Percentiles rank a stretch among this genome's conserved stretches.
Conservation (phyloP, 1,139 yeast species). For the Lipomyces yarrowii region DNA sequence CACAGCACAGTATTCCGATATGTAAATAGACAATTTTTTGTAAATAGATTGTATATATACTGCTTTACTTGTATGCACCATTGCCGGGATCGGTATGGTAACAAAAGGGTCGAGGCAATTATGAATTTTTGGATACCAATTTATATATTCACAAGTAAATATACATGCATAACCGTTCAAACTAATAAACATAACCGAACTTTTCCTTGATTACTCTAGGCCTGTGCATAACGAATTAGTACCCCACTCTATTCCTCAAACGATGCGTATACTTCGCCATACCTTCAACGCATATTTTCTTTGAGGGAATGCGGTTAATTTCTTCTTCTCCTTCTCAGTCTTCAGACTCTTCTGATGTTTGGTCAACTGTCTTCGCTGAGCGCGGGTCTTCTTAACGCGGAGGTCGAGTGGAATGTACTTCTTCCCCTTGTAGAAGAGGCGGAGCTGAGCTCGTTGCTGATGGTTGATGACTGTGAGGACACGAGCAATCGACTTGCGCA, state of each 20-base stretch:
- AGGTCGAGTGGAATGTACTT: slow-evolving; percentile 98
- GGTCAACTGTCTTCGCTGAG: slow-evolving; percentile 96
- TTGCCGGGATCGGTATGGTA: not conserved
- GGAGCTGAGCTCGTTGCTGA: slow-evolving; percentile 94
- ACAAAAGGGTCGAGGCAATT: not conserved
- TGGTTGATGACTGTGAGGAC: slow-evolving; percentile 96
- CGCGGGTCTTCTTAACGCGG: slow-evolving; percentile 99
- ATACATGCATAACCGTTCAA: slow-evolving; percentile 18
- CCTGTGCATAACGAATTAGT: slow-evolving; percentile 16
- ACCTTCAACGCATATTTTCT: slow-evolving; percentile 97
- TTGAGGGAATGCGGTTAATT: slow-evolving; percentile 94
- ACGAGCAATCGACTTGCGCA: slow-evolving; percentile 98
- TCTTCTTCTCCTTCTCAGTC: slow-evolving; percentile 91
- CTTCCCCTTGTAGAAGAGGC: slow-evolving; percentile 91
- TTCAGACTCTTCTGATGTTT: slow-evolving; percentile 77
- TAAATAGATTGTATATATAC: slow-evolving; percentile 2
- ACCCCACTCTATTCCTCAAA: not conserved
- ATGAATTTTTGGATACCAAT: not conserved
- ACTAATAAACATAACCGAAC: slow-evolving; percentile 22
- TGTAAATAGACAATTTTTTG: slow-evolving; percentile 6
- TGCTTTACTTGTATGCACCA: not conserved
- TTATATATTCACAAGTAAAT: slow-evolving; percentile 25
- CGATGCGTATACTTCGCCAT: not conserved
- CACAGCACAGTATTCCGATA: not conserved
- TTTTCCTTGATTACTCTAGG: slow-evolving; percentile 18